Conservation (phyloP, 1,284 basidiomycete species). For the Sphaerobolus stellatus region DNA sequence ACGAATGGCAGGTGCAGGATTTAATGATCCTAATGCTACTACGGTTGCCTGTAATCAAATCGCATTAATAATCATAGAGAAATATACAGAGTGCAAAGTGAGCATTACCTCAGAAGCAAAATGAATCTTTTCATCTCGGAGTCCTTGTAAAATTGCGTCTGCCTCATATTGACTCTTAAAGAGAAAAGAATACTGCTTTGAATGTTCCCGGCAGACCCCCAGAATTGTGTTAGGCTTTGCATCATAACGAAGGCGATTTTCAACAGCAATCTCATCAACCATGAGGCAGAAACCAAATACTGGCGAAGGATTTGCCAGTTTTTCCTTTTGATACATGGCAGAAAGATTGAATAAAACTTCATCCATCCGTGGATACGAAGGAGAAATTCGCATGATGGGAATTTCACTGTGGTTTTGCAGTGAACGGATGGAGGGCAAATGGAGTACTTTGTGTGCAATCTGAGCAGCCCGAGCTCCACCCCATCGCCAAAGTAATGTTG, state of each 20-base stretch:
- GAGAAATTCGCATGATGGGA: background rate
- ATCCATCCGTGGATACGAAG: background rate
- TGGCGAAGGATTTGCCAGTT: no score
- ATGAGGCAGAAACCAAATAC: conserved; percentile 18
- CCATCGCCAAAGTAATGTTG: background rate
- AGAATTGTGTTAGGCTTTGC: conserved; percentile 25
- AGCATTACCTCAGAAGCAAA: conserved; percentile 28
- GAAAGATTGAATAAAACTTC: background rate
- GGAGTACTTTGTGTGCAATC: background rate
- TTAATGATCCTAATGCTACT: conserved; percentile 25
- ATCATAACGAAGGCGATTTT: conserved; percentile 27
- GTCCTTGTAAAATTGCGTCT: conserved; percentile 22
- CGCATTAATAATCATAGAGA: conserved; percentile 10
- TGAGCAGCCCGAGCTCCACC: background rate
- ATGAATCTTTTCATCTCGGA: conserved; percentile 27
- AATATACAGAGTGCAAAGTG: background rate
- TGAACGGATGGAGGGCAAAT: background rate
- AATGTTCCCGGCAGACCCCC: conserved; percentile 33
- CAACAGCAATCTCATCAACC: conserved; percentile 29
- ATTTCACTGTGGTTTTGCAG: background rate
- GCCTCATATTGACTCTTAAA: conserved; percentile 23
- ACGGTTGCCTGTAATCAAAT: conserved; percentile 27
- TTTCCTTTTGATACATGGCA: no score
- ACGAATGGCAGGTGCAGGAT: conserved; percentile 23
- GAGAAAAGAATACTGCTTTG: conserved; percentile 16